Percentiles rank a stretch among this genome's conserved stretches.
These are phyloP conservation scores for Malania oleifera DNA, from an alignment of 164 flowering plant species.

Conservation along the genomic window DNA sequence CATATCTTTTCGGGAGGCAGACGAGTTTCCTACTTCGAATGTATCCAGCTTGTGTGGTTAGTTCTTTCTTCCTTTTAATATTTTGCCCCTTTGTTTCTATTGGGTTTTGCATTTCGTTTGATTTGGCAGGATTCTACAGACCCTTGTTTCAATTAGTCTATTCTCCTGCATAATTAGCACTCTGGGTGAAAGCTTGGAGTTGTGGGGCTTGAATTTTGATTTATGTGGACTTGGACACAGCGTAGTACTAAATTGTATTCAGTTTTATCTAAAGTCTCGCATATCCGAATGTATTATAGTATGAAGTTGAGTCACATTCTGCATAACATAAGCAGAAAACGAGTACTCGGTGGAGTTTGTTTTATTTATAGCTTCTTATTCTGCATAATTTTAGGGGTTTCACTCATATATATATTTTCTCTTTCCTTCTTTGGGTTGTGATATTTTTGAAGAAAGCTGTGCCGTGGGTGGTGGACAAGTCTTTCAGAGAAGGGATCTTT, in stretches of 20 bases:
- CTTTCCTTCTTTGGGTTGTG: background rate
- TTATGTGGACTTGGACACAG: no score
- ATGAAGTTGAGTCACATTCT: no score
- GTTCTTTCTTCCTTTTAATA: background rate
- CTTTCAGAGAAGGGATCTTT: background rate
- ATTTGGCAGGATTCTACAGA: no score
- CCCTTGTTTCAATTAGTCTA: background rate
- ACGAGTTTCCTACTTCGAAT: background rate
- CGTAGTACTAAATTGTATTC: no score
- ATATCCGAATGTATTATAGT: no score
- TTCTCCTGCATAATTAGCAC: background rate
- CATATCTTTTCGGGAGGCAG: slow-evolving; percentile 2
- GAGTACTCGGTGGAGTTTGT: background rate
- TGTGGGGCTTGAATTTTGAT: no score
- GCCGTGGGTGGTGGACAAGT: background rate
- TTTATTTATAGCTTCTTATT: no score
- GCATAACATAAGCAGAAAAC: no score
- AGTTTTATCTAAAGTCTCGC: no score
- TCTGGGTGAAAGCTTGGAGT: no score
- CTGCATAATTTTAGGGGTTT: background rate
- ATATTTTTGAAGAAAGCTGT: slow-evolving; percentile 4
- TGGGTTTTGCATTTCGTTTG: background rate
- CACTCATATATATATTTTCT: background rate
- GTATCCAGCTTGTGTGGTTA: slow-evolving; percentile 17
- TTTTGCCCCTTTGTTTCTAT: background rate